Evolutionary conservation across 805 yeast genomes (phyloP), one percentile per base, ranked within the genome.

Genomic region (Teunomyces atbi): DNA sequence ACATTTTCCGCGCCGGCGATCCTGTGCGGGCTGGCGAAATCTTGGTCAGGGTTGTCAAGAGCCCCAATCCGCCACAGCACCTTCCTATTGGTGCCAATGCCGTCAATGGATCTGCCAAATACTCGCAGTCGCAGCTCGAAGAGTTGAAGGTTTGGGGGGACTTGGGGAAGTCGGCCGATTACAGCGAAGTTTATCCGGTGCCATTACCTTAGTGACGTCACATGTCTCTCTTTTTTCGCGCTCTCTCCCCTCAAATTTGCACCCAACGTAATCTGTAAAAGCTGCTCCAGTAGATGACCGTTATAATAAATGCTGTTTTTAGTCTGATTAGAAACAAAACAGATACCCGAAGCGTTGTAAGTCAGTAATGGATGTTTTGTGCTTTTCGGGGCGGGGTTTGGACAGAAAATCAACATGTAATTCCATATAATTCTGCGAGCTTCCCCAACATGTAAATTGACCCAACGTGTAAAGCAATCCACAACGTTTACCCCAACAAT

Each of bases 401-500:
- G 20, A 19, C 20, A 19, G 20, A 19, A 4, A 5, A 19, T 19
- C 20, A 19, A 19, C 20, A 23, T 23, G 26, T 23, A 23, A 23
- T 23, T 23, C 3, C 11, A 23, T 23, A 23, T 23, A n/a, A 21
- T 23, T 6, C 7, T 8, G 26, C 7, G 23, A 7, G 26, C 11
- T 7, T 23, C 8, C 26, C 33, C 33, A 30, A 30, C 33, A 30
- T 30, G 33, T 13, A 30, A 30, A 30, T 23, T 30, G 11, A 30
- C 33, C 33, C 33, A 30, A 30, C 33, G 33, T 30, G 33, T 16
- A 30, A 30, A 30, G 33, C 33, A 30, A 30, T 13, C 33, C 7
- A 20, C 18, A 19, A 36, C 33, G 33, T 29, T 29, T 33, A 36
- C 39, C 39, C 39, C 39, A 36, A 36, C 39, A 36, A 36, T 18